These are phyloP conservation scores for Dendrobium catenatum DNA, from an alignment of 106 monocot species.

Conservation along the genomic window DNA sequence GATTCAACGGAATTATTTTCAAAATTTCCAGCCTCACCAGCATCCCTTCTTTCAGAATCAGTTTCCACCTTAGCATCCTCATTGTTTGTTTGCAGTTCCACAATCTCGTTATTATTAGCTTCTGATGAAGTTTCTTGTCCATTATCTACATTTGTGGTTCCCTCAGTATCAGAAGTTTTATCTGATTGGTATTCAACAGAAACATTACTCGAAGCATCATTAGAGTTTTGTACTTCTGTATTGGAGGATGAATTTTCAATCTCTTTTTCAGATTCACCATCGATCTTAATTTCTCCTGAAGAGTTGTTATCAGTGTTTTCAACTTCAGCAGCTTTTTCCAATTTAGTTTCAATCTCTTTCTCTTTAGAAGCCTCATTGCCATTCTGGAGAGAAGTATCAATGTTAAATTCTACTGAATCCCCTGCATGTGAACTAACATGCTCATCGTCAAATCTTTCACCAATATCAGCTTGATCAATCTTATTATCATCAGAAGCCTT, in stretches of 20 bases:
- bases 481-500: background rate
- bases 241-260: conserved; percentile 1
- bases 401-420: background rate
- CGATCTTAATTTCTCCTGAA: background rate
- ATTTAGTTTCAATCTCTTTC: background rate
- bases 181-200: background rate
- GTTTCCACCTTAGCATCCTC: conserved; percentile 1
- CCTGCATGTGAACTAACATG: background rate
- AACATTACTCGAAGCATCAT: background rate
- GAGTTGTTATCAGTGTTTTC: background rate
- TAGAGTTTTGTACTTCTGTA: background rate
- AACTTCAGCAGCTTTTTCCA: background rate
- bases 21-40: background rate
- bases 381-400: background rate
- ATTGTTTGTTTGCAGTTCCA: background rate
- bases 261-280: background rate
- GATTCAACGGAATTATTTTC: background rate
- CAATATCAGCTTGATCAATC: background rate
- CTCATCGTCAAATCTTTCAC: background rate
- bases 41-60: background rate
- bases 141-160: background rate
- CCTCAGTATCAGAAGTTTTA: background rate
- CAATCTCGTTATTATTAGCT: background rate
- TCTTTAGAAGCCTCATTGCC: background rate
- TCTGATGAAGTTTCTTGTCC: conserved; percentile 2